These are phyloP conservation scores for Chimonanthus praecox DNA, from an alignment of 164 flowering plant genomes.

Conservation along the genomic window DNA sequence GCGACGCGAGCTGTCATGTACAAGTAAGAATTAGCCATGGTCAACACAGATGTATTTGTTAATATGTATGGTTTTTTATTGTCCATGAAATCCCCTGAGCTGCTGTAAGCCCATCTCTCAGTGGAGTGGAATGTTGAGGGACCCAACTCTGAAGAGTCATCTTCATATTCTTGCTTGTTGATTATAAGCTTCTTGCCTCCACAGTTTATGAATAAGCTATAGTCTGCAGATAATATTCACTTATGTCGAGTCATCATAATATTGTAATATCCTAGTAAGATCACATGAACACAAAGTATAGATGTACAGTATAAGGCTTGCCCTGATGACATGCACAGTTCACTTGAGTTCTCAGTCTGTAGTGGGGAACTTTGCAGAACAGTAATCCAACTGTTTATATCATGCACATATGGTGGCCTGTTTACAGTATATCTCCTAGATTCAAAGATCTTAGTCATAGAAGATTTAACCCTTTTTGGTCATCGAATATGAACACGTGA, in stretches of 20 bases:
- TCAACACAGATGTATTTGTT: constrained; percentile 5
- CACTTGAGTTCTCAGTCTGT: background rate
- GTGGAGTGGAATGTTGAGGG: constrained; percentile 29
- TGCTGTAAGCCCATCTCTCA: constrained; percentile 13
- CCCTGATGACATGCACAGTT: background rate
- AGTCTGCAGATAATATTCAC: constrained; percentile 6
- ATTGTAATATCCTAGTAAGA: background rate
- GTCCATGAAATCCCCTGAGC: constrained; percentile 9
- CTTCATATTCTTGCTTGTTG: constrained; percentile 44
- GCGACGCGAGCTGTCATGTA: constrained; percentile 10
- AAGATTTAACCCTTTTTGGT: background rate
- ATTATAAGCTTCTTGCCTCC: constrained; percentile 24
- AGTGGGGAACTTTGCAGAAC: background rate
- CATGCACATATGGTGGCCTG: background rate
- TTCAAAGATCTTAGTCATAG: background rate
- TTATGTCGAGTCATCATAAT: background rate
- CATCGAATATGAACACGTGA: background rate
- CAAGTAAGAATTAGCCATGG: constrained; percentile 1
- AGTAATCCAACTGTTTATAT: too few species aligned
- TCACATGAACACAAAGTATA: background rate
- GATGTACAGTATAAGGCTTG: background rate
- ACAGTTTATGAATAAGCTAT: constrained; percentile 40
- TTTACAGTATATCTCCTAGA: background rate
- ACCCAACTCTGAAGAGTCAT: constrained; percentile 33
- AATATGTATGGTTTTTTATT: background rate